phyloP scores from a whole-genome alignment of 2,329 filamentous ascomycete species.

The Dothideomycetes sp. region DNA sequence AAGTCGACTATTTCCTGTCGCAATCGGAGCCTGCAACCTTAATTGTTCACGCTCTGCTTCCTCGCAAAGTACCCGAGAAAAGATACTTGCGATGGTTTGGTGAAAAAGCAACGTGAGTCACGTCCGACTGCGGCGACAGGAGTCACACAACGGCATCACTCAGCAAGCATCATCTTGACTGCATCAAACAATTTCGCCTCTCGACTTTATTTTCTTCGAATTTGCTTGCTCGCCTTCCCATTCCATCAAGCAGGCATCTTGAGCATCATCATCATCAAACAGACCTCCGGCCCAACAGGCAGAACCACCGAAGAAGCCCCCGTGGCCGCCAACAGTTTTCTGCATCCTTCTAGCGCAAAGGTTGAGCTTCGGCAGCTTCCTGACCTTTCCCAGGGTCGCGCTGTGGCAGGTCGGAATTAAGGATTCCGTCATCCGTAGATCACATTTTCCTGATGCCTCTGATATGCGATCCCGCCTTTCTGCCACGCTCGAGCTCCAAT shows the following conservation, averaged over 20 bases:
- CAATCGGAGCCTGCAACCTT: background rate
- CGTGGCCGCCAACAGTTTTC: background rate
- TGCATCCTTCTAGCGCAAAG: background rate
- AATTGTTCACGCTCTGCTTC: too few species aligned
- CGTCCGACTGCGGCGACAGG: too few species aligned
- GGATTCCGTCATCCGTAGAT: background rate
- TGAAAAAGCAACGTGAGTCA: background rate
- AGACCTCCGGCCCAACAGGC: background rate
- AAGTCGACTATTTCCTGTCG: background rate
- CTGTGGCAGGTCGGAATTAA: background rate
- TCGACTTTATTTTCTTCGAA: too few species aligned
- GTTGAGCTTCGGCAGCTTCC: background rate
- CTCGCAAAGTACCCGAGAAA: too few species aligned
- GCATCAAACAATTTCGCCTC: too few species aligned
- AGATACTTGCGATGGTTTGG: too few species aligned
- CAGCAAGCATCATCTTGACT: too few species aligned
- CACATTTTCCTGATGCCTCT: slow-evolving; percentile 10
- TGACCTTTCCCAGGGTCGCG: background rate
- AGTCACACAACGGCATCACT: too few species aligned
- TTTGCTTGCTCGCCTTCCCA: too few species aligned
- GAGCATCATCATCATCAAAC: too few species aligned
- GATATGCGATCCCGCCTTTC: slow-evolving; percentile 7
- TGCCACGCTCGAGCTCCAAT: background rate
- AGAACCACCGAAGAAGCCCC: background rate
- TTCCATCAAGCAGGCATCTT: too few species aligned